These are phyloP conservation scores for Apiotrichum porosum DNA, from an alignment of 1,284 basidiomycete genomes.

Conservation along the genomic window DNA sequence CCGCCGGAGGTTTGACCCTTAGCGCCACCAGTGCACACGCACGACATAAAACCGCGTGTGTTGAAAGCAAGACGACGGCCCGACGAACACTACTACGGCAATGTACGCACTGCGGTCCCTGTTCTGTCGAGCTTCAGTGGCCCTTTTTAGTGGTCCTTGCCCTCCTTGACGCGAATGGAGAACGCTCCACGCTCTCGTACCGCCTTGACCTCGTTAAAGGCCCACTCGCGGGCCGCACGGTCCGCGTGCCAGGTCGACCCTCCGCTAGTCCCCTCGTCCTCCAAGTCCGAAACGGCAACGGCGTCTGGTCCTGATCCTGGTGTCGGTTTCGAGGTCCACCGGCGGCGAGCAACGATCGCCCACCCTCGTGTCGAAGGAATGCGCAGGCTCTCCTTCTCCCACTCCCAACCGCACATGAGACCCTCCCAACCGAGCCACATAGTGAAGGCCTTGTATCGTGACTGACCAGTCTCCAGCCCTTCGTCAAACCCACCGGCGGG, in stretches of 20 bases:
- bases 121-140: too few relatives aligned
- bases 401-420: conserved; percentile 70
- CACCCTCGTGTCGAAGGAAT: conserved; percentile 92
- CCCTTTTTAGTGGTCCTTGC: conserved; percentile 41
- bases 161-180: conserved; percentile 43
- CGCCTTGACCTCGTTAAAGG: conserved; percentile 35
- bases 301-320: background rate
- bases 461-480: conserved; percentile 55
- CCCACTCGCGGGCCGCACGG: conserved; percentile 35
- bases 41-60: too few relatives aligned
- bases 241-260: background rate
- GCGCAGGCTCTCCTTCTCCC: conserved; percentile 78
- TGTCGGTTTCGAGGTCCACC: conserved; percentile 26
- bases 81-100: too few relatives aligned
- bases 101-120: too few relatives aligned
- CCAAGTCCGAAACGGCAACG: too few relatives aligned
- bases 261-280: conserved; percentile 9
- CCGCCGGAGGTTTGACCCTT: too few relatives aligned
- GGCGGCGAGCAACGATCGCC: conserved; percentile 56
- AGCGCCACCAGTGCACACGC: too few relatives aligned
- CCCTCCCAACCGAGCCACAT: conserved; percentile 73
- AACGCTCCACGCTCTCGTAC: conserved; percentile 40
- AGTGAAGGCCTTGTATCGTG: conserved; percentile 71
- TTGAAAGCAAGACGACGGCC: too few relatives aligned
- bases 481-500: conserved; percentile 37